A percentile compares a stretch with the other conserved stretches of the same genome.
These are phyloP conservation scores for Closterium sp. DNA, from an alignment of 139 green algal genomes.

Conservation along the genomic window DNA sequence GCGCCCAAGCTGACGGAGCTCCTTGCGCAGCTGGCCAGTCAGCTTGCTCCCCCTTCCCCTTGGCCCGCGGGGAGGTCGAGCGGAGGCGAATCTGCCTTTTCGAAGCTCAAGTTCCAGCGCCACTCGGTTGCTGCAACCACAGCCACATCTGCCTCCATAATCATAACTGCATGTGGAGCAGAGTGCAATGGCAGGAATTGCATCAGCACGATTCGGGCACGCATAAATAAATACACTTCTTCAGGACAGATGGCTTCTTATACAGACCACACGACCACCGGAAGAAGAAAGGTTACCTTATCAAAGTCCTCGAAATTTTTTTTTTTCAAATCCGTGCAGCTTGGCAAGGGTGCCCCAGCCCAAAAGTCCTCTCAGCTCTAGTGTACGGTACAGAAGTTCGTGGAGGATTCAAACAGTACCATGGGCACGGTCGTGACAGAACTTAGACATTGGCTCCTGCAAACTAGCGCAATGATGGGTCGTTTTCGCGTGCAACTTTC, in stretches of 20 bases:
- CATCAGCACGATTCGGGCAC: too few relatives aligned
- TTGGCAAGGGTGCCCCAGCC: not conserved
- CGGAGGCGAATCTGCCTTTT: not conserved
- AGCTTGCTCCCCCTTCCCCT: not conserved
- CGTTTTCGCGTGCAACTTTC: too few relatives aligned
- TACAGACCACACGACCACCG: too few relatives aligned
- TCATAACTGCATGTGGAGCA: not conserved
- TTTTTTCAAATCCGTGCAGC: too few relatives aligned
- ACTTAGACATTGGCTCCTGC: not conserved
- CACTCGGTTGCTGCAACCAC: not conserved
- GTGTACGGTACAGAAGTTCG: too few relatives aligned
- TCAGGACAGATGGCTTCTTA: too few relatives aligned
- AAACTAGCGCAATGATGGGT: too few relatives aligned
- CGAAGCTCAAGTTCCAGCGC: not conserved
- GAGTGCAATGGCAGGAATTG: not conserved
- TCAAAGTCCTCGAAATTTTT: too few relatives aligned
- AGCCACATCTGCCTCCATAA: not conserved
- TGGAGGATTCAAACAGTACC: too few relatives aligned
- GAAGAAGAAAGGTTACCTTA: too few relatives aligned
- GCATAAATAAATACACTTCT: too few relatives aligned
- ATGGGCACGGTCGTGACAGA: too few relatives aligned
- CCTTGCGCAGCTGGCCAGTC: not conserved
- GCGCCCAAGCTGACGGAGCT: not conserved
- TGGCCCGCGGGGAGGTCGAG: not conserved
- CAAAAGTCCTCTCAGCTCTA: not conserved